Evolutionary conservation across 2,329 filamentous ascomycete genomes (phyloP).

Genomic region (Diaporthe sp.): DNA sequence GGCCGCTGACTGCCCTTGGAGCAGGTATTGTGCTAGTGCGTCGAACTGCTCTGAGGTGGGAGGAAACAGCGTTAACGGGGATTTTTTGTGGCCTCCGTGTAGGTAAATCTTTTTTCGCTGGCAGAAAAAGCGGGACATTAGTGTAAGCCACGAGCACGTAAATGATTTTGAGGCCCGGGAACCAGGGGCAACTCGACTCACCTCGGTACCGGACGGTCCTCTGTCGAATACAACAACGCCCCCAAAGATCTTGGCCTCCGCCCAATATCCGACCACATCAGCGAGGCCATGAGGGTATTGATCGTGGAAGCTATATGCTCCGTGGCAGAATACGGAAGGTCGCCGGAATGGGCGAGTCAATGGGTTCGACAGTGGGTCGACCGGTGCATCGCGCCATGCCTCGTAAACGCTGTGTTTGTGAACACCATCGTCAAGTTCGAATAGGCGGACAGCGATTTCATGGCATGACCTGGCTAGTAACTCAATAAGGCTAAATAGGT

Average conservation of each 20-base stretch:
- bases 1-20: not conserved
- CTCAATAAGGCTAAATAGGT: not conserved
- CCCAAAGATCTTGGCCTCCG: not conserved
- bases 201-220: not conserved
- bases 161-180: not conserved
- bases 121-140: rapidly evolving
- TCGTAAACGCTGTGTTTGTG: not conserved
- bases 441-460: not conserved
- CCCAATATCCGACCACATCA: not conserved
- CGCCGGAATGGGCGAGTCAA: not conserved
- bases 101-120: not conserved
- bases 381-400: slow-evolving; percentile 1
- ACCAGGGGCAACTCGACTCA: not conserved
- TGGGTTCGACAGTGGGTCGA: not conserved
- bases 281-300: not conserved
- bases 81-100: not conserved
- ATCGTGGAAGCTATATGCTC: not conserved
- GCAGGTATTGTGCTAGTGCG: not conserved
- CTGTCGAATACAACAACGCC: not conserved
- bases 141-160: not conserved
- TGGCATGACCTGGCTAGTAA: not conserved
- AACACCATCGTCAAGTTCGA: not conserved
- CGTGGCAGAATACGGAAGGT: not conserved
- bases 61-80: not conserved
- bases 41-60: not conserved